phyloP scores from a whole-genome alignment of 768 basidiomycete genomes.

The Collybia nuda region DNA sequence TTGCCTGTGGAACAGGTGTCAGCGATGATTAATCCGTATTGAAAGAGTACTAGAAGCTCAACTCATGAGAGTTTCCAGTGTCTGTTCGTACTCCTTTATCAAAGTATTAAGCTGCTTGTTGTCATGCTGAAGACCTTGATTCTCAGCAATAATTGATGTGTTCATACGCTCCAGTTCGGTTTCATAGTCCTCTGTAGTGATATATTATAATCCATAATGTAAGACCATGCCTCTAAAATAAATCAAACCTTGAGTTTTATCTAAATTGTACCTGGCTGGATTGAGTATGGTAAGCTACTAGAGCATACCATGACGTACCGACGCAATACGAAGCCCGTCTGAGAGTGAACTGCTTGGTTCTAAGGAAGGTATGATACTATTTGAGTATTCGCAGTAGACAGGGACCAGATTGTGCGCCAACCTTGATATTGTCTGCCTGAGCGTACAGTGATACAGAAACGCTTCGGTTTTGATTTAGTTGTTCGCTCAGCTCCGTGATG shows the following conservation, averaged over 20 bases:
- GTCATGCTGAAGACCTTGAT: slow-evolving; percentile 83
- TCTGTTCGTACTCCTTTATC: slow-evolving; percentile 96
- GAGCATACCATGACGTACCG: slow-evolving; percentile 43
- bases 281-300: neutral
- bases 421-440: slow-evolving; percentile 80
- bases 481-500: slow-evolving; percentile 80
- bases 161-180: slow-evolving; percentile 91
- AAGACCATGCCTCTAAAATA: no score
- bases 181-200: slow-evolving; percentile 82
- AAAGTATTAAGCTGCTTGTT: slow-evolving; percentile 92
- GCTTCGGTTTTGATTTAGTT: slow-evolving; percentile 77
- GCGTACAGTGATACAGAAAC: slow-evolving; percentile 71
- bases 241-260: slow-evolving; percentile 74
- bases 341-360: slow-evolving; percentile 86
- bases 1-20: slow-evolving; percentile 29
- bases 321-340: slow-evolving; percentile 89
- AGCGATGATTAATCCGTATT: slow-evolving; percentile 1
- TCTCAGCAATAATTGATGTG: slow-evolving; percentile 73
- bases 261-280: slow-evolving; percentile 73
- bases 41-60: slow-evolving; percentile 15
- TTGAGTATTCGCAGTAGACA: neutral
- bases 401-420: slow-evolving; percentile 28
- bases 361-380: slow-evolving; percentile 24
- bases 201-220: neutral
- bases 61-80: slow-evolving; percentile 93